Base-by-base conservation (phyloP, 495 filamentous ascomycete species). In the Penicillium atrosanguineum region DNA sequence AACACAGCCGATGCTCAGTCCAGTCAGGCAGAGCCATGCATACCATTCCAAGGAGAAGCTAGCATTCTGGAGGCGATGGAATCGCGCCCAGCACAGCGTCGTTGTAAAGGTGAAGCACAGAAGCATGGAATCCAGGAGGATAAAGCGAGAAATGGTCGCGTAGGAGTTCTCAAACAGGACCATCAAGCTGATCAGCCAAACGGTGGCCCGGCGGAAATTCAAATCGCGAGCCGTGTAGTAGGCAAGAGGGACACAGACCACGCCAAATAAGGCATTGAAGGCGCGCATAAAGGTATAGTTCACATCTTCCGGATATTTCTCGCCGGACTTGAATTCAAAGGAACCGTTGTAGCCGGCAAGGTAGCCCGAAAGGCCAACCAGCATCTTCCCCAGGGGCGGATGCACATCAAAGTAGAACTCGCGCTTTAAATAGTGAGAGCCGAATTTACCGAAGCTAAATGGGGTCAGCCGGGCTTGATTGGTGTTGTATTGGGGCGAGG, bases 321-420 rank as follows among this genome's bases (percentile, higher is more conserved):
- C 94, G 61, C 94, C 94, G 21, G 93, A 97, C 70, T 98, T 98
- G 83, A 98, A 98, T 70, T 97, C 95, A 74, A 98, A 98, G 1
- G 95, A 96, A 31, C 94, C 94, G 81, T 98, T 98, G 78, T 98
- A 98, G 46, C 93, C 93, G 34, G 94, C 94, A 49, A 98, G 77
- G 62, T 91, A 93, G 61, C 94, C 94, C 12, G 94, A 97, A 49
- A 98, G 81, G 42, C 94, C 94, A 56, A 98, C 95, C 21, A 98
- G 82, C 83, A 98, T 97, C 79, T 98, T 98, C 63, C 94, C 94
- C 42, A 97, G 83, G 42, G 94, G 94, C 48, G 94, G 94, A 69
- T 98, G 89, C 31, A 97, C 94, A 80, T 98, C 94, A 75, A 98
- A 98, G 82, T 97, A 98, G 78, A 97, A 95, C 73, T 97, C 95